Evolutionary conservation across 306 rosid genomes (phyloP).

Genomic region (Corylus heterophylla): DNA sequence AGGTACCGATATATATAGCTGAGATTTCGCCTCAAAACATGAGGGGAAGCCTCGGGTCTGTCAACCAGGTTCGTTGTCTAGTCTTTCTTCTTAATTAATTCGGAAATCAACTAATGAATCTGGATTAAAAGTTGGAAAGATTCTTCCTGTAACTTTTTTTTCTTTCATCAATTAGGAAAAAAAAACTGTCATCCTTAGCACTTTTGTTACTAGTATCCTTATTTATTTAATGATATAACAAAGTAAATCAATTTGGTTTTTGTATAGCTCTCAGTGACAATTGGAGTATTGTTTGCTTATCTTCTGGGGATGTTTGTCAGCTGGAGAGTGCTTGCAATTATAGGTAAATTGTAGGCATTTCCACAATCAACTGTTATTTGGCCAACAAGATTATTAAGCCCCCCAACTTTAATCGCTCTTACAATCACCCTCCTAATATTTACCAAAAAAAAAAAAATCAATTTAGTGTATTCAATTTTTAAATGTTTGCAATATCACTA

Average conservation of each 20-base stretch:
- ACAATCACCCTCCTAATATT: no score
- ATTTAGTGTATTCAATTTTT: no score
- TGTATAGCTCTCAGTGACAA: constrained; percentile 71
- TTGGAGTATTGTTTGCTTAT: constrained; percentile 76
- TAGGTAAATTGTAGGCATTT: constrained; percentile 46
- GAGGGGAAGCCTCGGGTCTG: constrained; percentile 86
- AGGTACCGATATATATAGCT: constrained; percentile 93
- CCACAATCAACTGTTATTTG: background rate
- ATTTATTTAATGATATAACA: background rate
- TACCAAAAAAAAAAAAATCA: no score
- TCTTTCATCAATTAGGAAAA: no score
- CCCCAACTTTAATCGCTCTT: no score
- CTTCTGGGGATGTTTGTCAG: constrained; percentile 69
- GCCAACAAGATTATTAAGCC: background rate
- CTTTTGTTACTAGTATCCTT: background rate
- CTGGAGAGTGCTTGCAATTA: constrained; percentile 83
- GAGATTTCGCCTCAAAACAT: constrained; percentile 82
- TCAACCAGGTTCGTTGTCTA: constrained; percentile 67
- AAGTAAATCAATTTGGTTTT: background rate
- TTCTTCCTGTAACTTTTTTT: no score
- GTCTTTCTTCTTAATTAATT: constrained; percentile 7
- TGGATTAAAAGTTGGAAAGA: no score
- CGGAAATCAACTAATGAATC: no score
- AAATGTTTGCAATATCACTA: no score
- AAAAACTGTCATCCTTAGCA: background rate